Conservation (phyloP, 1,284 basidiomycete genomes). For the Pyrrhoderma lamaoense region DNA sequence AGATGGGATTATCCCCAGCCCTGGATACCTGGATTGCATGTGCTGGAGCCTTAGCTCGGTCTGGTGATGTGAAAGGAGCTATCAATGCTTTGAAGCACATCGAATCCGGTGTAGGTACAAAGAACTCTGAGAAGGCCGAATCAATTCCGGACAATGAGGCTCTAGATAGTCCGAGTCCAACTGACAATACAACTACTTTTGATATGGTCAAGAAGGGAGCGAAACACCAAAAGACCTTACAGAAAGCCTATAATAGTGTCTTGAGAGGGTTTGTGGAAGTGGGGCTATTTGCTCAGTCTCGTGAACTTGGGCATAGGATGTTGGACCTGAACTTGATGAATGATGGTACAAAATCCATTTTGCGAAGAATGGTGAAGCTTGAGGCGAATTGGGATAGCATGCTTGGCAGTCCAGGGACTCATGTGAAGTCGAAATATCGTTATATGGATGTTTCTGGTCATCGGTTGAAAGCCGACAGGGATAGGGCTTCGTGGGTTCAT, state of each 20-base stretch:
- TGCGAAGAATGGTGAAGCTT: too few species aligned
- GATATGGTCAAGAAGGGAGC: background rate
- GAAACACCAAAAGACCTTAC: background rate
- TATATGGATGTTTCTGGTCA: too few species aligned
- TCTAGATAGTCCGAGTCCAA: too few species aligned
- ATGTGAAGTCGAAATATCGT: background rate
- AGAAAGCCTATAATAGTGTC: conserved; percentile 12
- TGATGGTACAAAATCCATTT: too few species aligned
- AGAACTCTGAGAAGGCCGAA: background rate
- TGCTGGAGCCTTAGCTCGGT: conserved; percentile 16
- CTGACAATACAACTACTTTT: too few species aligned
- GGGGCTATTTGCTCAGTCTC: conserved; percentile 7
- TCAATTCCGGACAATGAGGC: too few species aligned
- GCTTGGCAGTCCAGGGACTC: background rate
- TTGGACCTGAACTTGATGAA: background rate
- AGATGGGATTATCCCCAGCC: background rate
- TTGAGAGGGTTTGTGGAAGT: conserved; percentile 10
- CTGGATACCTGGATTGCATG: conserved; percentile 11
- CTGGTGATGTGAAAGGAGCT: conserved; percentile 13
- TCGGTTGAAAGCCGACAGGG: too few species aligned
- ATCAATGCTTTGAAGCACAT: conserved; percentile 5
- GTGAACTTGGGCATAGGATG: conserved; percentile 6
- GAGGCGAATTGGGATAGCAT: too few species aligned
- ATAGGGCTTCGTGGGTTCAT: too few species aligned
- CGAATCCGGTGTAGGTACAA: background rate